Evolutionary conservation across 768 basidiomycete genomes (phyloP).

Genomic region (Termitomyces sp.): DNA sequence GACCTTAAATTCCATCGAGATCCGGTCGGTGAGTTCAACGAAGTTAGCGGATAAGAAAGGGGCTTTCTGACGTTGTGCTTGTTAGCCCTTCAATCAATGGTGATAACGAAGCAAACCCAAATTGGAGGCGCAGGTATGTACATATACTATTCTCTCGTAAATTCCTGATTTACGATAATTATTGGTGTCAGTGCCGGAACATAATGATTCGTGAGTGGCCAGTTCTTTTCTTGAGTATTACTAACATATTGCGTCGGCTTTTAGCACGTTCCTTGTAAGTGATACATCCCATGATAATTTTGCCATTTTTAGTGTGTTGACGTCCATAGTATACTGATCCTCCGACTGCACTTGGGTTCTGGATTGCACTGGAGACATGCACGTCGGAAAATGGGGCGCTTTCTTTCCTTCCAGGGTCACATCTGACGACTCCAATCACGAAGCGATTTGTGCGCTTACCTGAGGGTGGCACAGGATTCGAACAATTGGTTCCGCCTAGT

Average conservation of each 20-base stretch:
- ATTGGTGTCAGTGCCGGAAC: constrained; percentile 64
- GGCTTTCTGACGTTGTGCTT: not conserved
- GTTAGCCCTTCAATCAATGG: constrained; percentile 86
- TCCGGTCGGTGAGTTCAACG: constrained; percentile 61
- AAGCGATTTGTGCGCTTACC: constrained; percentile 84
- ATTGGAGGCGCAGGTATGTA: constrained; percentile 95
- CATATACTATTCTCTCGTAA: constrained; percentile 7
- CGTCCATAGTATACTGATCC: constrained; percentile 81
- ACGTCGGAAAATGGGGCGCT: constrained; percentile 80
- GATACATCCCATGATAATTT: not conserved
- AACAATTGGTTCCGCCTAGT: constrained; percentile 45
- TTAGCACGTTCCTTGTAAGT: constrained; percentile 71
- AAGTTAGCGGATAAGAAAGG: not conserved
- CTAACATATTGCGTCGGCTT: not conserved
- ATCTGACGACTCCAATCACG: constrained; percentile 66
- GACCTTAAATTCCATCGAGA: constrained; percentile 83
- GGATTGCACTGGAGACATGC: constrained; percentile 93
- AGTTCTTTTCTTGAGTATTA: not conserved
- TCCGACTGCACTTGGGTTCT: constrained; percentile 89
- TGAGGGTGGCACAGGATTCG: constrained; percentile 82
- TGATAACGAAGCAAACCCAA: constrained; percentile 91
- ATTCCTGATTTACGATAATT: not conserved
- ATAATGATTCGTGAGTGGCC: constrained; percentile 83
- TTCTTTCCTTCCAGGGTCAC: constrained; percentile 89
- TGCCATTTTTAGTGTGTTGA: not conserved